Conservation (phyloP, 257 asterid species). For the Rauvolfia tetraphylla region DNA sequence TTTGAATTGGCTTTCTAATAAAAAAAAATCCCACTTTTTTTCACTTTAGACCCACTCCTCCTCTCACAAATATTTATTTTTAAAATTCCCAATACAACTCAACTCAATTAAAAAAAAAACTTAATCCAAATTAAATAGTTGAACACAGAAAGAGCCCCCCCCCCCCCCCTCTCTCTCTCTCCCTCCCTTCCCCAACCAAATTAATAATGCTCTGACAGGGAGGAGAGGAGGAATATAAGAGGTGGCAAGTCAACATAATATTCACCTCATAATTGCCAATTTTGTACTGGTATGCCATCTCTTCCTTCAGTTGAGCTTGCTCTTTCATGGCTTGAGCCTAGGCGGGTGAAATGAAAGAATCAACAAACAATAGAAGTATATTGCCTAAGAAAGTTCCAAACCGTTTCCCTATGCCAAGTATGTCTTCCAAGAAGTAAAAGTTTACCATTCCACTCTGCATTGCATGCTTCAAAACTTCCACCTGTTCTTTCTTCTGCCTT, state of each 20-base stretch:
- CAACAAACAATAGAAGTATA: neutral
- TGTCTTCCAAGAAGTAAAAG: neutral
- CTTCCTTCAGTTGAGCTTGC: slow-evolving; percentile 91
- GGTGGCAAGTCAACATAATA: neutral
- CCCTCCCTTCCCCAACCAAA: too few species aligned
- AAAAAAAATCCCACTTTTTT: too few species aligned
- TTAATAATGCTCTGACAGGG: too few species aligned
- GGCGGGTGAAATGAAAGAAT: slow-evolving; percentile 12
- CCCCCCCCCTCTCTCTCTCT: too few species aligned
- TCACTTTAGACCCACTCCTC: too few species aligned
- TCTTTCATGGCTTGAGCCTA: slow-evolving; percentile 99
- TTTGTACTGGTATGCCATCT: slow-evolving; percentile 96
- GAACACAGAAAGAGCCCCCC: neutral
- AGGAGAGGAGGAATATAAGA: neutral
- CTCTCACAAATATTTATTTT: too few species aligned
- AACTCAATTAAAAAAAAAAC: too few species aligned
- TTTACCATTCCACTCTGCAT: slow-evolving; percentile 96
- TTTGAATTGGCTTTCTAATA: too few species aligned
- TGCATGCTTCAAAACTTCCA: slow-evolving; percentile 63
- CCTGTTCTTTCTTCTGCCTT: slow-evolving; percentile 68
- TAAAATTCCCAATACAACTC: too few species aligned
- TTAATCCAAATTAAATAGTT: neutral
- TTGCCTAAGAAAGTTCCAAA: neutral
- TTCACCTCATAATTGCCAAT: slow-evolving; percentile 88
- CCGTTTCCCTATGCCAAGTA: neutral